phyloP scores from a whole-genome alignment of 768 basidiomycete species.

The Suillus subaureus region DNA sequence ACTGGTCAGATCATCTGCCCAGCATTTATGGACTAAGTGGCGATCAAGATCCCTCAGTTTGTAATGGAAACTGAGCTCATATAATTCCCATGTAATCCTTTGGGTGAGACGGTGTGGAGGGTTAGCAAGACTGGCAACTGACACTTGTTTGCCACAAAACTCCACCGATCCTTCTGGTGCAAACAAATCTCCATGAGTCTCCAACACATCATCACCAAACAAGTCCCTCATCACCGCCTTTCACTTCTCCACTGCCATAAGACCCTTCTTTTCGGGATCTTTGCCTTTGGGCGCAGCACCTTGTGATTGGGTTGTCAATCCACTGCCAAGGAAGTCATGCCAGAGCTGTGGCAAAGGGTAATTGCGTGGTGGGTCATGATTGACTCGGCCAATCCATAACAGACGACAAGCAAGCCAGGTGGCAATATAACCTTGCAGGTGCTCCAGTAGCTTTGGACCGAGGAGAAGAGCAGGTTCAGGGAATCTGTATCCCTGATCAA shows the following conservation, averaged over 20 bases:
- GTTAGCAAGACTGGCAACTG: background rate
- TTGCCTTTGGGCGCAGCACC: too few species aligned
- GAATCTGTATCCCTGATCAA: slow-evolving; percentile 13
- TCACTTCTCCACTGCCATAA: background rate
- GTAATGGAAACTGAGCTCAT: slow-evolving; percentile 19
- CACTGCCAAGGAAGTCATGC: background rate
- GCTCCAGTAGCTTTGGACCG: background rate
- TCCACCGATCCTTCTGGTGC: background rate
- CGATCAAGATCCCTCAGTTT: slow-evolving; percentile 18
- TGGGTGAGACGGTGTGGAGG: background rate
- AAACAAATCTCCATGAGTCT: background rate
- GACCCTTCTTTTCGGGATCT: too few species aligned
- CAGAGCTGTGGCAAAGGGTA: slow-evolving; percentile 1
- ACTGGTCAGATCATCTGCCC: too few species aligned
- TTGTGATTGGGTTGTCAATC: too few species aligned
- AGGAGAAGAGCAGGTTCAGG: slow-evolving; percentile 4
- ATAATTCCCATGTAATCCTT: slow-evolving; percentile 16
- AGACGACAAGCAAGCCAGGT: slow-evolving; percentile 4
- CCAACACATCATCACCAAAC: background rate
- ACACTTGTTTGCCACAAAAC: background rate
- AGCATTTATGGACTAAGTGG: background rate
- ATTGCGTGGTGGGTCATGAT: background rate
- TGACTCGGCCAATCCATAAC: background rate
- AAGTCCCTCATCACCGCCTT: background rate
- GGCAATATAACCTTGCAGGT: background rate